These are phyloP conservation scores for Neurospora tetraspora DNA, from an alignment of 495 filamentous ascomycete species.

Conservation along the genomic window DNA sequence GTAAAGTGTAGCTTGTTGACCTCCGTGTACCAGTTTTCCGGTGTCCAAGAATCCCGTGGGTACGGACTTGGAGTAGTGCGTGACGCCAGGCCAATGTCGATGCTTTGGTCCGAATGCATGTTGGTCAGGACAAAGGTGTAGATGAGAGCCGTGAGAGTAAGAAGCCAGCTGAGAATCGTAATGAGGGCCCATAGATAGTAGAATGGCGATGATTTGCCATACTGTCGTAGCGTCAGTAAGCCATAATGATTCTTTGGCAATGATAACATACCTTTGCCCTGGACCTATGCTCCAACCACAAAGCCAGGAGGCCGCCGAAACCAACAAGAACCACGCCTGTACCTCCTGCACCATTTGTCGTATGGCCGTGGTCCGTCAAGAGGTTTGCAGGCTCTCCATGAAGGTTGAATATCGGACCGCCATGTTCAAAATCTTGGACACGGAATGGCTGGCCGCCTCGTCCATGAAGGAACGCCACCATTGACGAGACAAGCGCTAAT, in stretches of 20 bases:
- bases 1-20: constrained; percentile 18
- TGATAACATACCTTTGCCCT: constrained; percentile 11
- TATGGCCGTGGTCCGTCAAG: constrained; percentile 38
- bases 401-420: constrained; percentile 14
- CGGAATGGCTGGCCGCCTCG: constrained; percentile 20
- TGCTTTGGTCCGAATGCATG: constrained; percentile 29
- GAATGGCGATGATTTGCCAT: constrained; percentile 11
- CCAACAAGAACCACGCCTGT: constrained; percentile 39
- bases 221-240: not conserved
- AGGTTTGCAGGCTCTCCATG: constrained; percentile 31
- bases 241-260: not conserved
- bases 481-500: constrained; percentile 36
- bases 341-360: constrained; percentile 39
- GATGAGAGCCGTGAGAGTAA: constrained; percentile 34
- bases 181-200: constrained; percentile 33
- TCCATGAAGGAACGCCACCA: constrained; percentile 37
- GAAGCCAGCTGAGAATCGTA: constrained; percentile 32
- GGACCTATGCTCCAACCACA: constrained; percentile 25
- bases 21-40: constrained; percentile 45
- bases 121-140: constrained; percentile 38
- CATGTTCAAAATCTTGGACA: too few relatives aligned
- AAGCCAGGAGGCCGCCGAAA: constrained; percentile 33
- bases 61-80: constrained; percentile 29
- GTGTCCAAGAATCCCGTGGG: constrained; percentile 39
- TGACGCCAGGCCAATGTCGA: constrained; percentile 26